These are phyloP conservation scores for Hanseniaspora jakobsenii DNA, from an alignment of 805 yeast species.

Conservation along the genomic window DNA sequence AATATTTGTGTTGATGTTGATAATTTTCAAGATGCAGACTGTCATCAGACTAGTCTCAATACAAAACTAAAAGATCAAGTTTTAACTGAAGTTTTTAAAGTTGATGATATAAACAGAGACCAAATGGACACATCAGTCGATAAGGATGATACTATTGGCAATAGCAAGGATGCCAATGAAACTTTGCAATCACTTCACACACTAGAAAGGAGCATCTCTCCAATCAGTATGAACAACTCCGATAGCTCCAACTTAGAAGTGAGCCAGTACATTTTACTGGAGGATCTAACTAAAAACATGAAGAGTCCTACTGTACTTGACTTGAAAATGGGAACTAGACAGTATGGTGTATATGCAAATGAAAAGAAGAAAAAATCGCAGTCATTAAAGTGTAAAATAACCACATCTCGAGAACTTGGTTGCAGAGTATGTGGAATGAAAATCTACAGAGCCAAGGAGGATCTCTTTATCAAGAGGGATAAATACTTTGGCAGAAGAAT, in stretches of 20 bases:
- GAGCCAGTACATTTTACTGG: conserved; percentile 64
- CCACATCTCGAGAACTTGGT: conserved; percentile 75
- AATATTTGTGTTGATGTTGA: conserved; percentile 5
- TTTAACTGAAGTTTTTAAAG: conserved; percentile 51
- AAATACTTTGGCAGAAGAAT: conserved; percentile 85
- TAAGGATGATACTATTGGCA: too few relatives aligned
- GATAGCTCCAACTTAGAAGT: conserved; percentile 23
- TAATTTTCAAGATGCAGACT: conserved; percentile 29
- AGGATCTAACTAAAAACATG: conserved; percentile 80
- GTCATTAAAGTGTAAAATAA: conserved; percentile 61
- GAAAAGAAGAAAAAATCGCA: conserved; percentile 64
- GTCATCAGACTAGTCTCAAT: conserved; percentile 49
- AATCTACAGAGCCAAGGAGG: conserved; percentile 45
- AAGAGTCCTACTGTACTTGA: conserved; percentile 82
- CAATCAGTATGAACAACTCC: neutral
- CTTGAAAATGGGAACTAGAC: conserved; percentile 96
- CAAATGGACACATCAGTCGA: too few relatives aligned
- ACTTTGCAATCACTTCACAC: too few relatives aligned
- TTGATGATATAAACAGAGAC: neutral
- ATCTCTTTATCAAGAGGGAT: conserved; percentile 56
- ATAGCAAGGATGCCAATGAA: too few relatives aligned
- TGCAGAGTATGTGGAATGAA: conserved; percentile 94
- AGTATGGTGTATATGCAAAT: conserved; percentile 89
- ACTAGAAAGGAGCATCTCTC: neutral
- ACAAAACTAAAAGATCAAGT: conserved; percentile 61